Evolutionary conservation across 2,329 filamentous ascomycete genomes (phyloP).

Genomic region (Aspergillus sp.): DNA sequence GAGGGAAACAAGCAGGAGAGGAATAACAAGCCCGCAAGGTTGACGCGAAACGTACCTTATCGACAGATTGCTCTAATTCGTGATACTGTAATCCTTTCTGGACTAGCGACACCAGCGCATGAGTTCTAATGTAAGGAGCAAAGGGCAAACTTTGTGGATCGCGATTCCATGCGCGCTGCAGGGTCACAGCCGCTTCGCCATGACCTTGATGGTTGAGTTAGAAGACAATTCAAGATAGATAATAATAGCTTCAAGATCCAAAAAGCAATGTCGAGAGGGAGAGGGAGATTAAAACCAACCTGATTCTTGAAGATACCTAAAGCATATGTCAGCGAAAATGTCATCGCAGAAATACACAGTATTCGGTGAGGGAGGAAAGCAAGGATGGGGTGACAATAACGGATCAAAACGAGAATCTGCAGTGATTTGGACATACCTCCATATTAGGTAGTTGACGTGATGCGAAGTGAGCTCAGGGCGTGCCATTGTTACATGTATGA

Average conservation of each 20-base stretch:
- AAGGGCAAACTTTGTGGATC: conserved; percentile 63
- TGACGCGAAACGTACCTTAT: conserved; percentile 42
- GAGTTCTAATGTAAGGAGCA: conserved; percentile 57
- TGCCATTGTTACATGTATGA: conserved; percentile 47
- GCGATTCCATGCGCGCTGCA: conserved; percentile 63
- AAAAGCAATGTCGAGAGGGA: conserved; percentile 9
- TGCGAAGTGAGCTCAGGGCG: conserved; percentile 48
- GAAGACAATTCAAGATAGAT: conserved; percentile 1
- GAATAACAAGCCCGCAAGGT: too few species aligned
- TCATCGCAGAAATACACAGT: conserved; percentile 10
- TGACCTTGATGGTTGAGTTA: conserved; percentile 44
- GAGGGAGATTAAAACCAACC: conserved; percentile 38
- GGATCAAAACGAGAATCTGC: conserved; percentile 1
- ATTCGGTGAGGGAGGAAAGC: conserved; percentile 9
- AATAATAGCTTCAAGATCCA: not conserved
- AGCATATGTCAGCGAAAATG: conserved; percentile 11
- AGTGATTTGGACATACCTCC: conserved; percentile 52
- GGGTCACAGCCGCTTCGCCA: conserved; percentile 59
- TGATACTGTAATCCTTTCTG: conserved; percentile 62
- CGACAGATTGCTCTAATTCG: conserved; percentile 50
- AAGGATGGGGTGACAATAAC: conserved; percentile 8
- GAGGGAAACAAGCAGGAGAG: too few species aligned
- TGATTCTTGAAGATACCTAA: conserved; percentile 57
- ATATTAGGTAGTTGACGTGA: conserved; percentile 69
- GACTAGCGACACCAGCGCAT: conserved; percentile 61